Evolutionary conservation across 768 basidiomycete genomes (phyloP), one percentile per base, ranked within the genome.

Genomic region (Kwoniella sp.): DNA sequence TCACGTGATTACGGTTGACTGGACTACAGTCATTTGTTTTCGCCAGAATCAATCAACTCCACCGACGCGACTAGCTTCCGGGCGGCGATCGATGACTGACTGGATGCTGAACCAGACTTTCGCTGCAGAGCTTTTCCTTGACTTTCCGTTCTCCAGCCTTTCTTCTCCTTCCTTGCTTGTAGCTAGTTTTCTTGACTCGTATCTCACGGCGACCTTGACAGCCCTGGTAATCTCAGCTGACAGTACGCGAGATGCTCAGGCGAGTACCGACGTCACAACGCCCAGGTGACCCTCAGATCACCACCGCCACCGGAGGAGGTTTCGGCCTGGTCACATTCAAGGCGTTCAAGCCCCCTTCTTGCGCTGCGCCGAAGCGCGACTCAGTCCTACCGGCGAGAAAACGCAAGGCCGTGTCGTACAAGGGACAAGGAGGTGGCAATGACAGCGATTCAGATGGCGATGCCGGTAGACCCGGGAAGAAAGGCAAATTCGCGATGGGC

Each of bases 351-450:
- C 59, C 70, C 8, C 75, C 74, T 1, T 52, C 62, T 2, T 37
- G 63, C 26, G 44, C 60, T 15, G 58, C 45, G 19, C 41, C 65
- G 12, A 55, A 60, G 46, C 42, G 65, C 6, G 53, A 63, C 12
- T 10, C 49, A 38, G 57, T 59, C 23, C 37, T 62, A 12, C 55
- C 64, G 3, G 42, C 58, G 5, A 81, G 90, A 22, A 95, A 93
- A 72, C 83, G 90, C 43, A 92, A 89, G 66, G 83, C 87, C 11
- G 83, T 90, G 20, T 88, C 86, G 0, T 93, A 93, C 79, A 88
- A 86, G 63, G 70, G 58, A 39, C 62, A 59, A 56, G 60, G 59
- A 4, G 63, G 59, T 17, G 82, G 79, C 37, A 78, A 65, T 27
- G 73, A 74, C 37, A 74, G 74, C 5, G 81, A 82, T 42, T 82